Conservation (phyloP, 1,284 basidiomycete species). For the Earliella scabrosa region DNA sequence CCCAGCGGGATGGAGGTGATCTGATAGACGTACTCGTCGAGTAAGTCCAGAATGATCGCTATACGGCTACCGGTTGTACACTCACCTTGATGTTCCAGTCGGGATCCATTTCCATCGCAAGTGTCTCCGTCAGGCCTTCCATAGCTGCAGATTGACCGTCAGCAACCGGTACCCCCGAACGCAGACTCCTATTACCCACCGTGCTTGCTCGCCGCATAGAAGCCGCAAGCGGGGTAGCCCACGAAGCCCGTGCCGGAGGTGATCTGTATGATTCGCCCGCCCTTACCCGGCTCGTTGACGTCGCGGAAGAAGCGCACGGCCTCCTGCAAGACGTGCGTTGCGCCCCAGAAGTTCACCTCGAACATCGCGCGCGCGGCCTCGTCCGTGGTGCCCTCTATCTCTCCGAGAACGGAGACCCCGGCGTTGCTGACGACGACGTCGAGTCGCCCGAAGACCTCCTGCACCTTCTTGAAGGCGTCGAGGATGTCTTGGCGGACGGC, state of each 20-base stretch:
- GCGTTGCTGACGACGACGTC: slow-evolving; percentile 53
- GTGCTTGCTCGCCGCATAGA: slow-evolving; percentile 38
- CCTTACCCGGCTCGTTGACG: slow-evolving; percentile 34
- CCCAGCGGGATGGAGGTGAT: slow-evolving; percentile 14
- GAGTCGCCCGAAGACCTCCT: slow-evolving; percentile 41
- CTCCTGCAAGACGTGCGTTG: slow-evolving; percentile 26
- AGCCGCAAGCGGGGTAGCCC: slow-evolving; percentile 31
- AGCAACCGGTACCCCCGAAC: neutral
- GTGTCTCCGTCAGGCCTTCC: slow-evolving; percentile 39
- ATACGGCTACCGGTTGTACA: no score
- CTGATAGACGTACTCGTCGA: no score
- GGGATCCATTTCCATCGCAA: slow-evolving; percentile 40
- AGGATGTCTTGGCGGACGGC: slow-evolving; percentile 33
- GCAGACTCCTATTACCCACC: slow-evolving; percentile 24
- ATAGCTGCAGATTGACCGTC: slow-evolving; percentile 11
- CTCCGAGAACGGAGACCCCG: slow-evolving; percentile 33
- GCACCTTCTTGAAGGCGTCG: slow-evolving; percentile 38
- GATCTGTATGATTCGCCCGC: slow-evolving; percentile 39
- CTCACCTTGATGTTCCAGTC: slow-evolving; percentile 46
- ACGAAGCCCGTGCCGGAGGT: slow-evolving; percentile 33
- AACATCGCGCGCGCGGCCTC: slow-evolving; percentile 26
- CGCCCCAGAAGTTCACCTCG: slow-evolving; percentile 33
- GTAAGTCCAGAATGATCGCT: no score
- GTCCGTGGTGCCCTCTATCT: slow-evolving; percentile 32
- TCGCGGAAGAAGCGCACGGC: slow-evolving; percentile 26